Conservation (phyloP, 768 basidiomycete genomes). For the Royoungia palumana region DNA sequence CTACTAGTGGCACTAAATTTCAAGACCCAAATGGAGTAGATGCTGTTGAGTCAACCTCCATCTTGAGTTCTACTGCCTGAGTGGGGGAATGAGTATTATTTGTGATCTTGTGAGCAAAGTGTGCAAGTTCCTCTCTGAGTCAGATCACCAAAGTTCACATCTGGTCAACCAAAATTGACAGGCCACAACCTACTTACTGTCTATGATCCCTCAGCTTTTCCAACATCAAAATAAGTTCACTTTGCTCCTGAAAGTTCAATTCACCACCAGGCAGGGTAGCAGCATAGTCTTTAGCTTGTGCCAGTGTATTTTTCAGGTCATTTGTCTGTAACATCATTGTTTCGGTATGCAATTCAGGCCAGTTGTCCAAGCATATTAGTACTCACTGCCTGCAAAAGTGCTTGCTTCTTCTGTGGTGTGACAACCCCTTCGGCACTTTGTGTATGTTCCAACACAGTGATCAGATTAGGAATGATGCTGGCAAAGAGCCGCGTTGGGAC, state of each 20-base stretch:
- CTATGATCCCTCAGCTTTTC: constrained; percentile 61
- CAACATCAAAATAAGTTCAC: constrained; percentile 67
- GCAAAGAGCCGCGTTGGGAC: constrained; percentile 52
- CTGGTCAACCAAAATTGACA: not conserved
- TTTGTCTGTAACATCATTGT: constrained; percentile 50
- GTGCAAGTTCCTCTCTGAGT: constrained; percentile 54
- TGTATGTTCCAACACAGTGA: constrained; percentile 57
- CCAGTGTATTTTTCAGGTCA: constrained; percentile 59
- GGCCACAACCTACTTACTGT: constrained; percentile 6
- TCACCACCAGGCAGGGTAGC: constrained; percentile 67
- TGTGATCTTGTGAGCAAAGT: constrained; percentile 47
- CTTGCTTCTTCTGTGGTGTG: constrained; percentile 61
- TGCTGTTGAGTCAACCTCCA: constrained; percentile 75
- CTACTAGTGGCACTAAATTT: not conserved
- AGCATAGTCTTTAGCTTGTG: constrained; percentile 59
- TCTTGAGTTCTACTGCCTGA: constrained; percentile 36
- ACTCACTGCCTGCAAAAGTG: constrained; percentile 60
- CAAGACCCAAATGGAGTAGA: constrained; percentile 57
- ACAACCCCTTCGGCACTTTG: constrained; percentile 52
- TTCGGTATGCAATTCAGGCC: not conserved
- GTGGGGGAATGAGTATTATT: constrained; percentile 28
- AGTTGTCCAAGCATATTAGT: not conserved
- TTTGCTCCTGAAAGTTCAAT: constrained; percentile 62
- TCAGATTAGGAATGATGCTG: constrained; percentile 55
- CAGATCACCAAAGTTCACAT: not conserved